A percentile compares a stretch with the other conserved stretches of the same genome.
phyloP scores from a whole-genome alignment of 2,329 filamentous ascomycete genomes.

The Zymoseptoria tritici region DNA sequence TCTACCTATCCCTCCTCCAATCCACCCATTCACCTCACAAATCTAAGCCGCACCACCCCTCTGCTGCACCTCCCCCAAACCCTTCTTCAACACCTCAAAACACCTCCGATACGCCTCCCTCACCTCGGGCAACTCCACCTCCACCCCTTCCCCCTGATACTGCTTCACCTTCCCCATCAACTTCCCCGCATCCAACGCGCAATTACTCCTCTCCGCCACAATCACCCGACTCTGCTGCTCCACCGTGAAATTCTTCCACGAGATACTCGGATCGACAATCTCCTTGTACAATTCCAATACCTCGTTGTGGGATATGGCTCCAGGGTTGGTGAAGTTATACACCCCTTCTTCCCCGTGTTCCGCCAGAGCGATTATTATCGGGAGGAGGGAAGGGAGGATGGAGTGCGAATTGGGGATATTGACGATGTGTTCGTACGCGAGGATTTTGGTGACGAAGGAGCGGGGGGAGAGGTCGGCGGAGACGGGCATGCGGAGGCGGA shows the following conservation, averaged over 20 bases:
- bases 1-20: no score
- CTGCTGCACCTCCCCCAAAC: slow-evolving; percentile 3
- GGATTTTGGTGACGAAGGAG: slow-evolving; percentile 64
- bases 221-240: slow-evolving; percentile 60
- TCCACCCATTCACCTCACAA: neutral
- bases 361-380: slow-evolving; percentile 52
- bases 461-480: slow-evolving; percentile 59
- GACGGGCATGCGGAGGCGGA: slow-evolving; percentile 62
- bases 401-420: slow-evolving; percentile 64
- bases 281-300: slow-evolving; percentile 56
- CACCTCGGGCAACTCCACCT: slow-evolving; percentile 52
- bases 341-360: slow-evolving; percentile 56
- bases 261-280: slow-evolving; percentile 53
- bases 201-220: slow-evolving; percentile 61
- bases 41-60: neutral
- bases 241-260: slow-evolving; percentile 59
- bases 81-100: slow-evolving; percentile 52
- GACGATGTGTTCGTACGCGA: slow-evolving; percentile 57
- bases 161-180: slow-evolving; percentile 52
- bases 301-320: slow-evolving; percentile 64
- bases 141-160: slow-evolving; percentile 35
- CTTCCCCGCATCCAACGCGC: slow-evolving; percentile 54
- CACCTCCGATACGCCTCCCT: slow-evolving; percentile 55
- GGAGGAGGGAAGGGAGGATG: slow-evolving; percentile 57
- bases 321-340: slow-evolving; percentile 65